These are phyloP conservation scores for Amanita subjunquillea DNA, from an alignment of 768 basidiomycete genomes.

Conservation along the genomic window DNA sequence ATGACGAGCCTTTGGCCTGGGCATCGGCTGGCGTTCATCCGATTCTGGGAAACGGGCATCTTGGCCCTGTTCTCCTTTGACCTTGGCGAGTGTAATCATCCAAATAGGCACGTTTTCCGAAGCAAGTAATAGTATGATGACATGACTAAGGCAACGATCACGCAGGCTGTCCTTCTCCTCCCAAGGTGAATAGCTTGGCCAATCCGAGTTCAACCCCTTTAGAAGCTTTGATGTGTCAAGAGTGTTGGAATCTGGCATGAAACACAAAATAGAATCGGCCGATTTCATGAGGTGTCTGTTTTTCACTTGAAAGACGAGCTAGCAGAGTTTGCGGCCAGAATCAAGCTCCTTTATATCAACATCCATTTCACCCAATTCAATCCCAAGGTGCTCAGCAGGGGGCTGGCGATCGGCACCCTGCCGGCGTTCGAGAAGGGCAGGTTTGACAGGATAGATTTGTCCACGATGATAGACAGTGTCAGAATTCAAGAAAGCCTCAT, in stretches of 20 bases:
- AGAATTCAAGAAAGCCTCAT: conserved; percentile 21
- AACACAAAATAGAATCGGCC: conserved; percentile 20
- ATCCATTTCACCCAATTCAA: conserved; percentile 32
- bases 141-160: not conserved
- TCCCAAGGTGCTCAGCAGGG: conserved; percentile 28
- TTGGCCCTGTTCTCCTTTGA: conserved; percentile 27
- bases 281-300: conserved; percentile 33
- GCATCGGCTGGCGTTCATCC: conserved; percentile 25
- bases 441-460: conserved; percentile 30
- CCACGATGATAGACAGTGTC: conserved; percentile 22
- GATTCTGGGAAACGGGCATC: conserved; percentile 28
- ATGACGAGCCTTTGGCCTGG: conserved; percentile 28
- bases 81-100: conserved; percentile 21
- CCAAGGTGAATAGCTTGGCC: conserved; percentile 33
- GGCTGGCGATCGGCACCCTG: conserved; percentile 26
- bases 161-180: conserved; percentile 34
- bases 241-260: conserved; percentile 27
- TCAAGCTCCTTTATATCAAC: conserved; percentile 24
- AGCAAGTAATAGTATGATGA: not conserved
- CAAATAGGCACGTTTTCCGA: conserved; percentile 23
- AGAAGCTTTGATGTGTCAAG: conserved; percentile 37
- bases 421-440: conserved; percentile 24
- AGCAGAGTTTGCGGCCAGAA: conserved; percentile 24
- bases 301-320: conserved; percentile 32
- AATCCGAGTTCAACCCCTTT: conserved; percentile 32